Conservation (phyloP, 202 grass and related monocot species). For the Zoysia matrella region DNA sequence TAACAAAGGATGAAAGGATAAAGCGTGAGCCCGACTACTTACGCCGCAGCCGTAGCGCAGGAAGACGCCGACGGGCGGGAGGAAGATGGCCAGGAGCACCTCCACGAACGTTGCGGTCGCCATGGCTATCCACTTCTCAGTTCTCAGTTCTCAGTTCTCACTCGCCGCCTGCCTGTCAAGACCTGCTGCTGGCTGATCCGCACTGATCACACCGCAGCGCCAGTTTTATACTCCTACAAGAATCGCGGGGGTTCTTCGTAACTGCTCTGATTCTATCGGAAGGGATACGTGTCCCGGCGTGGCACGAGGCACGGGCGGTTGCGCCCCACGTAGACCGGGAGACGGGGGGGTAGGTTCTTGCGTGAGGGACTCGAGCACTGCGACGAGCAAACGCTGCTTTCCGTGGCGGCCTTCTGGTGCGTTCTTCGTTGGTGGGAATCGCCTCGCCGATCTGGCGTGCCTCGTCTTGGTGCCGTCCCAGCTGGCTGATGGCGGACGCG, state of each 20-base stretch:
- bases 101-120: constrained; percentile 83
- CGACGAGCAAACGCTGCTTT: not conserved
- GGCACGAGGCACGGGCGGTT: constrained; percentile 15
- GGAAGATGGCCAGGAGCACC: constrained; percentile 81
- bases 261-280: not conserved
- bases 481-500: not conserved
- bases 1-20: too few species aligned
- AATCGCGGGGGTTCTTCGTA: not conserved
- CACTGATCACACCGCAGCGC: not conserved
- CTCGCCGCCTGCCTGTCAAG: not conserved
- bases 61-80: constrained; percentile 95
- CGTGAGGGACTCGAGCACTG: constrained; percentile 16
- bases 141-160: too few species aligned
- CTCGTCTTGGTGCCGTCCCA: not conserved
- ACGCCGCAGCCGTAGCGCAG: constrained; percentile 86
- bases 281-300: constrained; percentile 13
- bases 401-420: constrained; percentile 20
- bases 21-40: constrained; percentile 13
- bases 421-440: constrained; percentile 7
- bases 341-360: not conserved
- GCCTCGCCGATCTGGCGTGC: not conserved
- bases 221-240: not conserved
- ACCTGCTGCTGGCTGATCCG: not conserved
- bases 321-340: constrained; percentile 11
- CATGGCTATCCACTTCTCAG: constrained; percentile 42